Evolutionary conservation across 164 flowering plant genomes (phyloP).

Genomic region (Sextonia rubra): DNA sequence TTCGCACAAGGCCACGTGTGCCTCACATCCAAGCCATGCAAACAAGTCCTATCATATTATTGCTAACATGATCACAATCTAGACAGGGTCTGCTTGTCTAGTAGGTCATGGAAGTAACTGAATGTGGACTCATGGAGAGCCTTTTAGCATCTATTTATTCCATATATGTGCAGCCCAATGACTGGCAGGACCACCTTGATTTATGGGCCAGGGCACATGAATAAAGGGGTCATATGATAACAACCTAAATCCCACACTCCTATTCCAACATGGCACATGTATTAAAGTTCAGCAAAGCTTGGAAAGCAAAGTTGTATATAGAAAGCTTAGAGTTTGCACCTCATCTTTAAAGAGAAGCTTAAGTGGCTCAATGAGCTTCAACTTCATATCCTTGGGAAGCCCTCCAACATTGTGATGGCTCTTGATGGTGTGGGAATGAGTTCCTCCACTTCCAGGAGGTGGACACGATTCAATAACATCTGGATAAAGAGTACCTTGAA

Average conservation of each 20-base stretch:
- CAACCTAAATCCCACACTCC: background rate
- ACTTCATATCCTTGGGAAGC: constrained; percentile 96
- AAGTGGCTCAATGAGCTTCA: constrained; percentile 96
- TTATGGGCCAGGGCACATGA: background rate
- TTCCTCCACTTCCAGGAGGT: constrained; percentile 93
- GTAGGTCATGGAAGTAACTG: background rate
- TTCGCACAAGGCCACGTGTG: background rate
- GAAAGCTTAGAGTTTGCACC: constrained; percentile 37
- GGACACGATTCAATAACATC: constrained; percentile 99
- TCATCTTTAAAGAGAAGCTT: constrained; percentile 97
- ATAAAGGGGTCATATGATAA: background rate
- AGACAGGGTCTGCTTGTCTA: background rate
- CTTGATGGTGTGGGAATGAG: constrained; percentile 95
- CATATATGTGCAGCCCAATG: background rate
- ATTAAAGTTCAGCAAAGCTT: background rate
- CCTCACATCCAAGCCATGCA: background rate
- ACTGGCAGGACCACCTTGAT: background rate
- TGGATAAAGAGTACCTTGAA: constrained; percentile 96
- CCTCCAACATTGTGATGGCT: constrained; percentile 99
- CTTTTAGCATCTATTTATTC: background rate
- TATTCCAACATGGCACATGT: background rate
- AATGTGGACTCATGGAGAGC: background rate
- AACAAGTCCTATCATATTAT: background rate
- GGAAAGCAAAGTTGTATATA: background rate
- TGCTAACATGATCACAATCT: background rate